phyloP scores from a whole-genome alignment of 2,329 filamentous ascomycete species.

The Chalara sp. region DNA sequence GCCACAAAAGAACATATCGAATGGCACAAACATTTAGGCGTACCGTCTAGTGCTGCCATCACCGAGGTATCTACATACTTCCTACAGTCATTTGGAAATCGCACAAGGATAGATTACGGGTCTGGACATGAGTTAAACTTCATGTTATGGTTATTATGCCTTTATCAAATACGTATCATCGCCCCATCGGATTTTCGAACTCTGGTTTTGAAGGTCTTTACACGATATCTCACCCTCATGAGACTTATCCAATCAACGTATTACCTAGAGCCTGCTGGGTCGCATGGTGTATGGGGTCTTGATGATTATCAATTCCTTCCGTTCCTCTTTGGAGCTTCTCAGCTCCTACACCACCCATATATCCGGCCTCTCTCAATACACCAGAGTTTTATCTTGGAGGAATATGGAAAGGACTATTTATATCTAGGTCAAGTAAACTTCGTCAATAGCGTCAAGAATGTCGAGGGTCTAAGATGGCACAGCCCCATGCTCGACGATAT shows the following conservation, averaged over 20 bases:
- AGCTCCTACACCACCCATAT: conserved; percentile 77
- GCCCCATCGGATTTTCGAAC: conserved; percentile 60
- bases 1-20: conserved; percentile 41
- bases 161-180: conserved; percentile 71
- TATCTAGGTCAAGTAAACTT: conserved; percentile 91
- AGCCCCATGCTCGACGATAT: conserved; percentile 98
- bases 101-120: conserved; percentile 86
- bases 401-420: conserved; percentile 75
- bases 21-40: conserved; percentile 59
- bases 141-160: conserved; percentile 89
- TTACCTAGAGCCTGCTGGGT: conserved; percentile 94
- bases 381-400: conserved; percentile 79
- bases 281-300: conserved; percentile 94
- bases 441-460: conserved; percentile 94
- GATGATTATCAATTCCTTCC: conserved; percentile 97
- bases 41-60: conserved; percentile 46
- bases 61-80: conserved; percentile 76
- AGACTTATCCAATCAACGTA: conserved; percentile 83
- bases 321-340: conserved; percentile 89
- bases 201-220: conserved; percentile 72
- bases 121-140: conserved; percentile 98
- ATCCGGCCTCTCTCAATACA: conserved; percentile 79
- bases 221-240: conserved; percentile 80
- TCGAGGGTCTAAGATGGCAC: conserved; percentile 91
- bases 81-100: conserved; percentile 77